These are phyloP conservation scores for Backusella mclennaniae DNA, from an alignment of 192 early-diverging fungal species.

Conservation along the genomic window DNA sequence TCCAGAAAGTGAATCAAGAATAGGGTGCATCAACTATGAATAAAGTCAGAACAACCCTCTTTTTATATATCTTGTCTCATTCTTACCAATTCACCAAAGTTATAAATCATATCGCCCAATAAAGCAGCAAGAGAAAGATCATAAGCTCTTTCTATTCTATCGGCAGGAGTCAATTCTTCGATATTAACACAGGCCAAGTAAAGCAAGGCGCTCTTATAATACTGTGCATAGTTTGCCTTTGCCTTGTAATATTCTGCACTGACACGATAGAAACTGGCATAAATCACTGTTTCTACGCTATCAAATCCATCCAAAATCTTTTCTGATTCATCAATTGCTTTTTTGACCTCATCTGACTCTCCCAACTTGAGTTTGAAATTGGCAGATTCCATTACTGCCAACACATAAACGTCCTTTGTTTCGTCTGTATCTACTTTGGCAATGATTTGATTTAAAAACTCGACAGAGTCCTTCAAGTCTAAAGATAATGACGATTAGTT, in stretches of 20 bases:
- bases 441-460: slow-evolving; percentile 72
- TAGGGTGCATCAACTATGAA: slow-evolving; percentile 80
- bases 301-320: slow-evolving; percentile 75
- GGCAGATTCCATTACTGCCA: slow-evolving; percentile 85
- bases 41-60: not conserved
- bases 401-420: slow-evolving; percentile 80
- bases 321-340: slow-evolving; percentile 82
- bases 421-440: slow-evolving; percentile 68
- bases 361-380: slow-evolving; percentile 77
- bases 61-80: not conserved
- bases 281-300: slow-evolving; percentile 82
- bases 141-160: slow-evolving; percentile 88
- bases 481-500: not conserved
- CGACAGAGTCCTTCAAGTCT: slow-evolving; percentile 68
- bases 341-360: slow-evolving; percentile 82
- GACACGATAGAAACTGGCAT: slow-evolving; percentile 94
- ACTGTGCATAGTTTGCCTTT: slow-evolving; percentile 87
- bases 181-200: slow-evolving; percentile 90
- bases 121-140: slow-evolving; percentile 90
- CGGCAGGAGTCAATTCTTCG: slow-evolving; percentile 70
- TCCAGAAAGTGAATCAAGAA: slow-evolving; percentile 72
- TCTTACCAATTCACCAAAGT: slow-evolving; percentile 96
- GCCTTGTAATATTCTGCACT: slow-evolving; percentile 97
- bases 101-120: slow-evolving; percentile 95
- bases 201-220: slow-evolving; percentile 93